Evolutionary conservation across 164 flowering plant genomes (phyloP), one percentile per base, ranked within the genome.

Genomic region (Tinospora cordifolia): DNA sequence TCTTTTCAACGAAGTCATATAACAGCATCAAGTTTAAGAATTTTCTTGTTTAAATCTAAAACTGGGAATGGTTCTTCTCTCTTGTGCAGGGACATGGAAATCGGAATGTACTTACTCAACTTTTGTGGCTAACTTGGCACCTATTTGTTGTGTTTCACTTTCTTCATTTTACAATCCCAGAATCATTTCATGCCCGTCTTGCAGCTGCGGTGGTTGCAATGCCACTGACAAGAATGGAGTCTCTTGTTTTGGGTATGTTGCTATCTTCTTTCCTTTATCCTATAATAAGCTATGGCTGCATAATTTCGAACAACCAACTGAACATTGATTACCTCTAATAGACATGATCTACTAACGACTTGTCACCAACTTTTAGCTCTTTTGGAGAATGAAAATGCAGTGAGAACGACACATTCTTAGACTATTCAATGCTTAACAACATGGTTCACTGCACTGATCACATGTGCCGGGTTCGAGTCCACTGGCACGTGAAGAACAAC

Each of bases 201-300:
- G 94, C 81, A 86, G 85, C 78, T 89, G 94, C 73, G 91, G 86
- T 8, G 91, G 86, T 8, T 87, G 94, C 81, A 78, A 72, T 67
- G 75, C 63, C 15, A 77, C 79, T 1, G 80, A 74, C 65, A 54
- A 68, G 30, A 74, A 13, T 9, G 62, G 79, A 9, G 0, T 0
- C 54, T n/a, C 72, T 27, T 84, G 89, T 75, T 38, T 85, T 51
- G 73, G 80, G 88, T 84, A 25, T 24, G 70, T 66, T 66, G 51
- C n/a, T 69, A 6, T 36, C n/a, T 8, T 65, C 10, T 22, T 60
- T 27, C 17, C 19, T 63, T 8, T 1, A 30, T 30, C 4, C 36
- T 30, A 30, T 34, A n/a, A n/a, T 19, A 38, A 34, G 21, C 46
- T 64, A 38, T 64, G n/a, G 36, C 9, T 10, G 11, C 62, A 3